Evolutionary conservation across 192 early-diverging fungal genomes (phyloP).

Genomic region (Globomyces pollinis-pini): DNA sequence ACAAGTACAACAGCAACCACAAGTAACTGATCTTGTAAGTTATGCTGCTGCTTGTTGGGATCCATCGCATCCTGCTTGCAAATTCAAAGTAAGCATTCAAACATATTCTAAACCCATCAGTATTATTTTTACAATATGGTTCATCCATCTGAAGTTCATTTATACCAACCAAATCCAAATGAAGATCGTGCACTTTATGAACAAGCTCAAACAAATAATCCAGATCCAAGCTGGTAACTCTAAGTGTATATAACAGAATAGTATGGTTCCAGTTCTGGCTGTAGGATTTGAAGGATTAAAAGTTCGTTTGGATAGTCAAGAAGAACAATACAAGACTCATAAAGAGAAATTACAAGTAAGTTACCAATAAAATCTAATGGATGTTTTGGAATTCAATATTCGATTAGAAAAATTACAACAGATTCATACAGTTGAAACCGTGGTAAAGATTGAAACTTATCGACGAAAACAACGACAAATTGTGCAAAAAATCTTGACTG

Average conservation of each 20-base stretch:
- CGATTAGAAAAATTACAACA: slow-evolving; percentile 50
- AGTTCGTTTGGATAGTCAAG: slow-evolving; percentile 74
- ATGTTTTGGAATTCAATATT: too few relatives aligned
- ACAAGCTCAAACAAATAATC: slow-evolving; percentile 79
- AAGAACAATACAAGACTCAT: slow-evolving; percentile 58
- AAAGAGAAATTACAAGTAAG: slow-evolving; percentile 66
- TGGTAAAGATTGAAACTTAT: slow-evolving; percentile 67
- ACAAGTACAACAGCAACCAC: background rate
- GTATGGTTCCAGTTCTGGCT: slow-evolving; percentile 86
- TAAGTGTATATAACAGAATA: slow-evolving; percentile 25
- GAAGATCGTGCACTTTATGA: slow-evolving; percentile 67
- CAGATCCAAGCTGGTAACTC: slow-evolving; percentile 71
- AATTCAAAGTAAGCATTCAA: slow-evolving; percentile 10
- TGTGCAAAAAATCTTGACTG: slow-evolving; percentile 62
- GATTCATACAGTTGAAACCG: slow-evolving; percentile 66
- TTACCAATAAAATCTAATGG: slow-evolving; percentile 39
- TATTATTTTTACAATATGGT: slow-evolving; percentile 96
- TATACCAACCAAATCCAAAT: slow-evolving; percentile 67
- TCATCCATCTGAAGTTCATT: slow-evolving; percentile 70
- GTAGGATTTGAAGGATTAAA: slow-evolving; percentile 85
- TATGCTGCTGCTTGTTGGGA: background rate
- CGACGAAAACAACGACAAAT: slow-evolving; percentile 70
- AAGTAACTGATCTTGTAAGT: background rate
- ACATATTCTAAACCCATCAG: slow-evolving; percentile 19
- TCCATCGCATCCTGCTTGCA: background rate